Conservation (phyloP, 371 early-diverging fungal species). For the Rhizopus microsporus region DNA sequence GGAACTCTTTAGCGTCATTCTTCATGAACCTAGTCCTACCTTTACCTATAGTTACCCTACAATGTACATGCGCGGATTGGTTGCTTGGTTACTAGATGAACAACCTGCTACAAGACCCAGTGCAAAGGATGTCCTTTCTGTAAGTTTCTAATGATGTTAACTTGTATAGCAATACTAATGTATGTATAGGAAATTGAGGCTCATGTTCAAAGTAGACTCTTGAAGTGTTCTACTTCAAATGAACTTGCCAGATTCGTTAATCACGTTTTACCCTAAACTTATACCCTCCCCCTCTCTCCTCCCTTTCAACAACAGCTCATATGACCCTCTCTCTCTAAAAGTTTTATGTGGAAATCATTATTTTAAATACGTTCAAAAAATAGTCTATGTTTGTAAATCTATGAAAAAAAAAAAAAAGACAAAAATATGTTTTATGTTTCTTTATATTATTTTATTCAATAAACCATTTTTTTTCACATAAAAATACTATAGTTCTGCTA, state of each 20-base stretch:
- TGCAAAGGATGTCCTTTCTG: conserved; percentile 43
- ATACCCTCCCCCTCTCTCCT: neutral
- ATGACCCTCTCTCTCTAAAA: neutral
- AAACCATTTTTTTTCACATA: conserved; percentile 6
- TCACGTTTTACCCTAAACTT: conserved; percentile 23
- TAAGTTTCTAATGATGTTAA: conserved; percentile 13
- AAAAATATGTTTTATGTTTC: conserved; percentile 4
- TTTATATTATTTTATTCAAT: conserved; percentile 10
- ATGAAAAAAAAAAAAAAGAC: neutral
- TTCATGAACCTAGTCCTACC: conserved; percentile 48
- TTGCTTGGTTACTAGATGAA: conserved; percentile 55
- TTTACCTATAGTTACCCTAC: conserved; percentile 54
- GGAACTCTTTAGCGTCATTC: conserved; percentile 45
- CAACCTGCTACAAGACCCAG: conserved; percentile 39
- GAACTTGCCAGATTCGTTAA: conserved; percentile 34
- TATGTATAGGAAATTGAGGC: conserved; percentile 29
- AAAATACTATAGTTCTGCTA: conserved; percentile 20
- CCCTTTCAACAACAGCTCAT: neutral
- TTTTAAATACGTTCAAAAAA: no score
- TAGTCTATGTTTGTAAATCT: no score
- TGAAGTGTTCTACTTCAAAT: conserved; percentile 26
- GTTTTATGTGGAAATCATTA: no score
- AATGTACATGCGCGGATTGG: conserved; percentile 56
- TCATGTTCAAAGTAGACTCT: conserved; percentile 32
- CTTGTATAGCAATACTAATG: neutral